These are phyloP conservation scores for Cercospora beticola DNA, from an alignment of 2,329 filamentous ascomycete species.

Conservation along the genomic window DNA sequence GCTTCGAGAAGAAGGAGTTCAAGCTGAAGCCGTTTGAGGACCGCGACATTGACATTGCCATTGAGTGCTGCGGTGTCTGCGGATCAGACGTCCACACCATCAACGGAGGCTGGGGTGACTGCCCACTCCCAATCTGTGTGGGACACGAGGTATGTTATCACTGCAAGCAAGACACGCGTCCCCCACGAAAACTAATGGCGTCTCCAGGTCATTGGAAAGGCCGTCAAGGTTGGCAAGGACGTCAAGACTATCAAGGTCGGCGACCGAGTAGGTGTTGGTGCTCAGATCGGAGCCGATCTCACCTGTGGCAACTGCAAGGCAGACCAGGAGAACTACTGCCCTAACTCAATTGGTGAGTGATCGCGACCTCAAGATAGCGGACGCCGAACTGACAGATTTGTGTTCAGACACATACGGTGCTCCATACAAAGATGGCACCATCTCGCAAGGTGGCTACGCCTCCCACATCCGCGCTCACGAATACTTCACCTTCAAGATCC, in stretches of 20 bases:
- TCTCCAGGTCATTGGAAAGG: conserved; percentile 49
- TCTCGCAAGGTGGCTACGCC: conserved; percentile 66
- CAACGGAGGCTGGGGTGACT: conserved; percentile 61
- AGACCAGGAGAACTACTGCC: conserved; percentile 56
- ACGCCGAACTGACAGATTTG: conserved; percentile 33
- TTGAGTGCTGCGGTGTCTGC: conserved; percentile 71
- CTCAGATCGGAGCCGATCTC: conserved; percentile 52
- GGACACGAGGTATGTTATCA: conserved; percentile 56
- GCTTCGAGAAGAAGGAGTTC: conserved; percentile 61
- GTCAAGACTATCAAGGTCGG: conserved; percentile 51
- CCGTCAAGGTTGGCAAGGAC: conserved; percentile 51
- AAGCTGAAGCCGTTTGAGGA: conserved; percentile 83
- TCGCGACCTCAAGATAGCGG: too few species aligned
- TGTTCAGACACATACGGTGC: conserved; percentile 52
- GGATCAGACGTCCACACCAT: conserved; percentile 33
- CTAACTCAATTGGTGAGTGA: conserved; percentile 47
- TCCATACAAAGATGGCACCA: conserved; percentile 57
- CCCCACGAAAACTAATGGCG: conserved; percentile 43
- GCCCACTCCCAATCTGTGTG: conserved; percentile 63
- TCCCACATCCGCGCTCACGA: conserved; percentile 72
- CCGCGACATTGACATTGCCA: conserved; percentile 83
- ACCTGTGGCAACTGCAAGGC: conserved; percentile 54
- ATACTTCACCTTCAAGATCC: conserved; percentile 74
- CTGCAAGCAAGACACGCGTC: not conserved
- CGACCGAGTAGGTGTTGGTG: conserved; percentile 50